Evolutionary conservation across 2,329 filamentous ascomycete species (phyloP), one percentile per base, ranked within the genome.

Genomic region (Niveomyces coronatus): DNA sequence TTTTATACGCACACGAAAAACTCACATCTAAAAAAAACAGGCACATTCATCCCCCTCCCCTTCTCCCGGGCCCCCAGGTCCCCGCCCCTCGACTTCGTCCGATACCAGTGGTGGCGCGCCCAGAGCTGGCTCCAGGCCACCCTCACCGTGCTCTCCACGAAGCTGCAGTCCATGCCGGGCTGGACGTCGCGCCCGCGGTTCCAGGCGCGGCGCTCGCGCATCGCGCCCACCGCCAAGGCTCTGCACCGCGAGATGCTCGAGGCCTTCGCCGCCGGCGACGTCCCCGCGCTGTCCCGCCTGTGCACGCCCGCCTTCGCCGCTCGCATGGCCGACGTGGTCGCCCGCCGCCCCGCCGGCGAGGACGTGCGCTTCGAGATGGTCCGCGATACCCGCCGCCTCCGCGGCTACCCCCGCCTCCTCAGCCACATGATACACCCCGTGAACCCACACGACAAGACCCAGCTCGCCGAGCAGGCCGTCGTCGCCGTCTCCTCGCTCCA

Each of bases 191-290:
- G 57, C 15, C 65, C 66, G 10, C 51, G 48, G n/a, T 66, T 68
- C 51, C 63, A 67, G 49, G 52, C 68, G 18, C 47, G 57, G 18
- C 62, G 62, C 11, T 47, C 56, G 16, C 52, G 56, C 37, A 60
- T 74, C 32, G 54, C 64, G 8, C 67, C 74, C 2, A 65, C 67
- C 1, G 79, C 77, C 22, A 68, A 72, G 48, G 66, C 63, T 15
- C 61, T 82, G 50, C 78, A 85, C 55, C 60, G 62, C 37, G 60
- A 71, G 46, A 73, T 84, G 65, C 74, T 76, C 48, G 65, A 68
- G 41, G 72, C 72, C 4, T 70, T 82, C 35, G 79, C 80, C 6
- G 57, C 58, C 3, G 76, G 74, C 42, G 72, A 82, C 58, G 59
- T 62, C 46, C 46, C 51, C 3, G 59, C 65, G 5, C 59, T 83